Conservation (phyloP, 176 grass and related monocot genomes). For the Dactylis glomerata region DNA sequence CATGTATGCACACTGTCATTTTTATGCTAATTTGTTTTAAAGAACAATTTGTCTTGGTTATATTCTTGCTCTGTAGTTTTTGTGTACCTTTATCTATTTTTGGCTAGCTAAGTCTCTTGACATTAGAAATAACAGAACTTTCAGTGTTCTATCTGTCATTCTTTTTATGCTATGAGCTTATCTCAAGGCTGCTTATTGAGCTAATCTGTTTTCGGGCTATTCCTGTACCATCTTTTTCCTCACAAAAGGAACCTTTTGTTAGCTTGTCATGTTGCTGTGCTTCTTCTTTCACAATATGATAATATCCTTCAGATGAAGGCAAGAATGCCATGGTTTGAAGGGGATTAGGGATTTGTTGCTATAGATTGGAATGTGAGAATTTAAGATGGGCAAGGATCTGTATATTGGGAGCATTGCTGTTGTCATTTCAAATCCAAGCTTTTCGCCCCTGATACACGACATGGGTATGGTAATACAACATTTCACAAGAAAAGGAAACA, state of each 20-base stretch:
- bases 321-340: background rate
- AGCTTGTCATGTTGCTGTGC: background rate
- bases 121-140: background rate
- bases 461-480: background rate
- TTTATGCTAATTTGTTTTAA: background rate
- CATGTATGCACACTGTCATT: background rate
- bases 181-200: conserved; percentile 11
- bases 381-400: background rate
- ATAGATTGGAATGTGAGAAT: background rate
- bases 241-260: conserved; percentile 1
- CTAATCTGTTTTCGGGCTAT: background rate
- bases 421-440: background rate
- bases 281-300: background rate
- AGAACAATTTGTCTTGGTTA: background rate
- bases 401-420: background rate
- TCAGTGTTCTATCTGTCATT: background rate
- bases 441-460: background rate
- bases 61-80: conserved; percentile 7
- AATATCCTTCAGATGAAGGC: background rate
- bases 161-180: background rate
- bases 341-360: background rate
- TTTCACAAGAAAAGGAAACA: background rate
- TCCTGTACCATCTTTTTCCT: background rate
- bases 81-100: background rate
- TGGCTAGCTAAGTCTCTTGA: background rate